A percentile compares a stretch with the other conserved stretches of the same genome.
Conservation (phyloP, 495 filamentous ascomycete species). For the Neurospora cerealis region DNA sequence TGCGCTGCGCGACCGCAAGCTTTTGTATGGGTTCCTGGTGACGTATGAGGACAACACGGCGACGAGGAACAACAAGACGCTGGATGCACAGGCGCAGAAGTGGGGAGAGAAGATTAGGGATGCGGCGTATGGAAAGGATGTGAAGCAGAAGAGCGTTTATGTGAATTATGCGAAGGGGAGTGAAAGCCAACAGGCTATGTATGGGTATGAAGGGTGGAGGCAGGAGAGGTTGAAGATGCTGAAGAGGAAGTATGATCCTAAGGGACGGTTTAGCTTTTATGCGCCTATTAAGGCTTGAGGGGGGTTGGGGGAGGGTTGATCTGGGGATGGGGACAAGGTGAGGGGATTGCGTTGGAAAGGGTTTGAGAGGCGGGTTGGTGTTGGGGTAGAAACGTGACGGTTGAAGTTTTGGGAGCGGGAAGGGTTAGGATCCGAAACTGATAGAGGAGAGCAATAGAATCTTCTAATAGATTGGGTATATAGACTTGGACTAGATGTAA, state of each 20-base stretch:
- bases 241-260: conserved; percentile 49
- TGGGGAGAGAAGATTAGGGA: conserved; percentile 22
- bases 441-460: not conserved
- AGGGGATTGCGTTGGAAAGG: not conserved
- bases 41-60: conserved; percentile 3
- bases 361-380: not conserved
- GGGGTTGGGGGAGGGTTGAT: not conserved
- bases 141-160: conserved; percentile 51
- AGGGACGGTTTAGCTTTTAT: conserved; percentile 43
- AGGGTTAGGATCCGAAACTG: not conserved
- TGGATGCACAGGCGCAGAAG: conserved; percentile 8
- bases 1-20: conserved; percentile 27
- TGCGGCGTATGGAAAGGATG: conserved; percentile 36
- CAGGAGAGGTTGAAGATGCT: conserved; percentile 29
- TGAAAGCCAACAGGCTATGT: conserved; percentile 35
- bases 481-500: not conserved
- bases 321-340: not conserved
- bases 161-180: conserved; percentile 53
- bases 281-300: conserved; percentile 18
- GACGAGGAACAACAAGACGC: not conserved
- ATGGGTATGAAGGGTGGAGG: conserved; percentile 44
- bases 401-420: not conserved
- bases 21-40: conserved; percentile 33
- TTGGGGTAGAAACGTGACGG: not conserved
- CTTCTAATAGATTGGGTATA: not conserved